Conservation (phyloP, 371 early-diverging fungal species). For the Mortierella sp. region DNA sequence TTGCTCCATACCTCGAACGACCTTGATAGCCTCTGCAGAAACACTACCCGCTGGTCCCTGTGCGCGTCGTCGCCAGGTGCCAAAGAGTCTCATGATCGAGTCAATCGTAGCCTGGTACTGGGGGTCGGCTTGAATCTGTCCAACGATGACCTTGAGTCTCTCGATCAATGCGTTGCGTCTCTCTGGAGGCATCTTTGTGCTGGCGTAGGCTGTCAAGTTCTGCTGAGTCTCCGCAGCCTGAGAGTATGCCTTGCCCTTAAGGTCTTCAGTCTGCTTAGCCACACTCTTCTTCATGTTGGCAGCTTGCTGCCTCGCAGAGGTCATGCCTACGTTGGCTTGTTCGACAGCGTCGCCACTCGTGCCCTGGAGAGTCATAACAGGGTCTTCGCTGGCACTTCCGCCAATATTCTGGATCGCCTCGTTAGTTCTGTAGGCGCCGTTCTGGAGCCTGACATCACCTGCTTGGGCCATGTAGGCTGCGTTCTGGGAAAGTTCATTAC, state of each 20-base stretch:
- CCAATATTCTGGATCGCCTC: conserved; percentile 10
- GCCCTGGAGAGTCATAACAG: conserved; percentile 1
- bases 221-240: conserved; percentile 8
- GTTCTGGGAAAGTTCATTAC: background rate
- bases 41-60: conserved; percentile 22
- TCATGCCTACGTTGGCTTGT: background rate
- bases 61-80: conserved; percentile 58
- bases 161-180: conserved; percentile 57
- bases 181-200: conserved; percentile 58
- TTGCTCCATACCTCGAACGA: conserved; percentile 13
- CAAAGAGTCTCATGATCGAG: conserved; percentile 55
- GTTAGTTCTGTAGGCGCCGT: conserved; percentile 14
- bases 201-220: conserved; percentile 24
- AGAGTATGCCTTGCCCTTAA: conserved; percentile 16
- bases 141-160: conserved; percentile 59
- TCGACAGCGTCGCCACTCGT: conserved; percentile 3
- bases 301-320: conserved; percentile 13
- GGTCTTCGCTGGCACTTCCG: conserved; percentile 18
- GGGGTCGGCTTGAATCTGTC: conserved; percentile 61
- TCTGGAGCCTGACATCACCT: conserved; percentile 10
- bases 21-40: conserved; percentile 26
- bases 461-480: conserved; percentile 3
- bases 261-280: conserved; percentile 7
- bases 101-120: conserved; percentile 65
- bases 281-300: conserved; percentile 13